phyloP scores from a whole-genome alignment of 768 basidiomycete genomes.

The Boletellus ananas region DNA sequence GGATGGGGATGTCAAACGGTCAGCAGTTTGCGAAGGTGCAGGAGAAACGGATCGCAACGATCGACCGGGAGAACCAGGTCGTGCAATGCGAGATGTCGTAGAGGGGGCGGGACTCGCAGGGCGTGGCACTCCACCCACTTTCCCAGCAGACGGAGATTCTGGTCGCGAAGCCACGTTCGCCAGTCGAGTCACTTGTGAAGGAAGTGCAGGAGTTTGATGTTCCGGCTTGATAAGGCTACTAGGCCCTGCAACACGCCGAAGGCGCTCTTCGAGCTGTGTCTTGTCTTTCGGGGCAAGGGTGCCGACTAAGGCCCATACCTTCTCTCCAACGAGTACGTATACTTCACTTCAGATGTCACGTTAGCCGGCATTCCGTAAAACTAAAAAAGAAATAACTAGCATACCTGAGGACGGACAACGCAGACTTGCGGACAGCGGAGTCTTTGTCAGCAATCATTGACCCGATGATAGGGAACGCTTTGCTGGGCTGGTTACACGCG shows the following conservation, averaged over 20 bases:
- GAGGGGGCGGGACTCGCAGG: conserved; percentile 46
- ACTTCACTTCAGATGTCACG: conserved; percentile 54
- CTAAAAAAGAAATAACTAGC: conserved; percentile 14
- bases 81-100: conserved; percentile 38
- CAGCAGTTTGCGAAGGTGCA: conserved; percentile 33
- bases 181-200: conserved; percentile 55
- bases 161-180: conserved; percentile 43
- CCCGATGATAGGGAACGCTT: conserved; percentile 75
- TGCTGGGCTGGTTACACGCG: conserved; percentile 70
- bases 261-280: conserved; percentile 85
- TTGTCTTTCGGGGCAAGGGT: conserved; percentile 79
- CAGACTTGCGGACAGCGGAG: conserved; percentile 82
- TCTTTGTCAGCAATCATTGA: conserved; percentile 87
- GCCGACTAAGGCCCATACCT: conserved; percentile 78
- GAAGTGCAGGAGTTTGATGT: conserved; percentile 41
- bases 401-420: conserved; percentile 76
- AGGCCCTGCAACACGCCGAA: conserved; percentile 76
- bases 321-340: conserved; percentile 80
- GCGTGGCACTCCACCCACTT: conserved; percentile 43
- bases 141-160: conserved; percentile 44
- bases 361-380: conserved; percentile 7
- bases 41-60: conserved; percentile 37
- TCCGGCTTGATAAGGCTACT: conserved; percentile 40
- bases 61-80: conserved; percentile 41
- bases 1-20: conserved; percentile 49